phyloP scores from a whole-genome alignment of 176 grass and related monocot genomes.

The Aechmea fasciata region DNA sequence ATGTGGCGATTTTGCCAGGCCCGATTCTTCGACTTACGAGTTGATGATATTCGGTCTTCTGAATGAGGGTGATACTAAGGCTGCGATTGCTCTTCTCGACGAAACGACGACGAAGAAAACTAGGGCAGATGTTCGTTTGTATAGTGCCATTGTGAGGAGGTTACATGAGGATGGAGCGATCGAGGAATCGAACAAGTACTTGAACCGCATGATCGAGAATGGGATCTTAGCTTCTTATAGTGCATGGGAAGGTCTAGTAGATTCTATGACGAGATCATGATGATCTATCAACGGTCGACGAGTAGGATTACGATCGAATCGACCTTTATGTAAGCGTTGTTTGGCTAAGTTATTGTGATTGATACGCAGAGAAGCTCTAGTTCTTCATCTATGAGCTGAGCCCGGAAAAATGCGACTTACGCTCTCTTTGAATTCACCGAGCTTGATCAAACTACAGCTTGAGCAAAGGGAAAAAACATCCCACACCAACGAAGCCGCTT shows the following conservation, averaged over 20 bases:
- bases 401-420: neutral
- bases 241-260: neutral
- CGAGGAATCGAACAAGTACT: neutral
- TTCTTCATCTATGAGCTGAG: neutral
- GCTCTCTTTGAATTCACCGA: neutral
- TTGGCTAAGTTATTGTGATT: neutral
- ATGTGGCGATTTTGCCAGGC: neutral
- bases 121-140: neutral
- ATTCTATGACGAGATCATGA: neutral
- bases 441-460: neutral
- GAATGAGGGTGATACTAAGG: neutral
- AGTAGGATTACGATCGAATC: neutral
- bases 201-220: slow-evolving; percentile 17
- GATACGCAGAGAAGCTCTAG: neutral
- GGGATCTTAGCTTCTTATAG: slow-evolving; percentile 8
- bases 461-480: too few species aligned
- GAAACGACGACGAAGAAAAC: neutral
- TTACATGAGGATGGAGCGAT: neutral
- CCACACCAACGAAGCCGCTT: too few species aligned
- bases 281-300: neutral
- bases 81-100: slow-evolving; percentile 1
- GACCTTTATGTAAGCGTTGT: too few species aligned
- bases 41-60: slow-evolving; percentile 9
- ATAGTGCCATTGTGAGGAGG: neutral
- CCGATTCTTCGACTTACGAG: neutral